Evolutionary conservation across 75 land plant genomes (phyloP).

Genomic region (Picea sitchensis): DNA sequence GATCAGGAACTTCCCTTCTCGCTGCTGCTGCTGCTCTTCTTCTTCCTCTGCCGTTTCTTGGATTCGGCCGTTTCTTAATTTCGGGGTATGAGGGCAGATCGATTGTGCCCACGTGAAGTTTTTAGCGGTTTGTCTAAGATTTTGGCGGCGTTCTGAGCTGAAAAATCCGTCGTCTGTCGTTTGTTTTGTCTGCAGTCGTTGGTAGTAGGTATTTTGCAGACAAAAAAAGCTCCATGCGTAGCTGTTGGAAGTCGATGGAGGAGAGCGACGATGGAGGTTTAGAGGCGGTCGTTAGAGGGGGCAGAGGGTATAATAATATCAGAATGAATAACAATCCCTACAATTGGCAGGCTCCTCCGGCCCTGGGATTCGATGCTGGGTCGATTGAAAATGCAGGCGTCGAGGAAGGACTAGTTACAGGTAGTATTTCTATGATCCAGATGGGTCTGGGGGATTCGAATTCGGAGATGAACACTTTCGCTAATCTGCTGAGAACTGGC

Average conservation of each 20-base stretch:
- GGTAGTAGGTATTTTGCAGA: not conserved
- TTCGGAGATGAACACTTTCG: no score
- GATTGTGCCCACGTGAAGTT: not conserved
- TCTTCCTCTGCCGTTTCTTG: not conserved
- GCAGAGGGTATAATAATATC: not conserved
- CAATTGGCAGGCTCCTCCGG: not conserved
- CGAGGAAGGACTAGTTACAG: no score
- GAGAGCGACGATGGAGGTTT: slow-evolving; percentile 9
- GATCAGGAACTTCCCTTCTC: not conserved
- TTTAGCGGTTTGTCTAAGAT: not conserved
- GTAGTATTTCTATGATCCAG: no score
- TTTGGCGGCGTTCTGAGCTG: slow-evolving; percentile 8
- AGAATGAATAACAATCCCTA: not conserved
- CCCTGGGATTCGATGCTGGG: not conserved
- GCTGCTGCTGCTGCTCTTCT: not conserved
- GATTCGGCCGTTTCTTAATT: not conserved
- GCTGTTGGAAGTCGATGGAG: slow-evolving; percentile 1
- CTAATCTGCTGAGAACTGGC: not conserved
- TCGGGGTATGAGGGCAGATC: not conserved
- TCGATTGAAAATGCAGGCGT: not conserved
- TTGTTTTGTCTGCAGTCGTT: not conserved
- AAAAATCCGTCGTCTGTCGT: not conserved
- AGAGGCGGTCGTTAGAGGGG: slow-evolving; percentile 8
- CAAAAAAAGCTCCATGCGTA: not conserved
- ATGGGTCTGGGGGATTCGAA: no score